Conservation (phyloP, 1,284 basidiomycete genomes). For the Rhodotorula sp. region DNA sequence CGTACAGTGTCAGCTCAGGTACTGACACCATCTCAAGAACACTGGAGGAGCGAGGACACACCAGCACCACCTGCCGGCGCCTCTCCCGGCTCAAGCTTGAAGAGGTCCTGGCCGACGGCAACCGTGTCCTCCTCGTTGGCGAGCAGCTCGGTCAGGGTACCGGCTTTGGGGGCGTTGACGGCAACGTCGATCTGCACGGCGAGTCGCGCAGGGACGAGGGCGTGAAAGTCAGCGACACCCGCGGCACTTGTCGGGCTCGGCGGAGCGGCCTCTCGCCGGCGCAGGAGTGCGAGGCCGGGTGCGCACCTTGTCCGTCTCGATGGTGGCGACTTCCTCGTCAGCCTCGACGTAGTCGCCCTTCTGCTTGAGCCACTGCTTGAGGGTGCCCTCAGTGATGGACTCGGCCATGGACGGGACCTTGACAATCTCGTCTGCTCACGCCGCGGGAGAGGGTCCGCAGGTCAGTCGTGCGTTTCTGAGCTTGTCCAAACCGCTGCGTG, state of each 20-base stretch:
- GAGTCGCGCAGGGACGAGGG: conserved; percentile 22
- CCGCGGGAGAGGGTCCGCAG: too few relatives aligned
- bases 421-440: conserved; percentile 56
- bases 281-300: not conserved
- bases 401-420: conserved; percentile 99
- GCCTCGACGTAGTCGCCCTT: conserved; percentile 86
- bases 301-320: conserved; percentile 95
- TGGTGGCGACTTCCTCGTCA: conserved; percentile 96
- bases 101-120: conserved; percentile 89
- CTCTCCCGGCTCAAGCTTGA: conserved; percentile 80
- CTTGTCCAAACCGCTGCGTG: too few relatives aligned
- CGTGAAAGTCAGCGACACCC: not conserved
- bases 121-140: conserved; percentile 94
- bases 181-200: conserved; percentile 83
- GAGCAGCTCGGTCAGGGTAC: conserved; percentile 82
- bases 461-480: too few relatives aligned
- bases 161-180: conserved; percentile 88
- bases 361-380: conserved; percentile 94
- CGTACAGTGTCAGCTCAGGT: not conserved
- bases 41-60: not conserved
- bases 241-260: not conserved
- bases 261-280: not conserved
- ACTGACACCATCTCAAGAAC: not conserved
- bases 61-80: conserved; percentile 59
- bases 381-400: conserved; percentile 95